Conservation (phyloP, 2,329 filamentous ascomycete genomes). For the Penicillium expansum region DNA sequence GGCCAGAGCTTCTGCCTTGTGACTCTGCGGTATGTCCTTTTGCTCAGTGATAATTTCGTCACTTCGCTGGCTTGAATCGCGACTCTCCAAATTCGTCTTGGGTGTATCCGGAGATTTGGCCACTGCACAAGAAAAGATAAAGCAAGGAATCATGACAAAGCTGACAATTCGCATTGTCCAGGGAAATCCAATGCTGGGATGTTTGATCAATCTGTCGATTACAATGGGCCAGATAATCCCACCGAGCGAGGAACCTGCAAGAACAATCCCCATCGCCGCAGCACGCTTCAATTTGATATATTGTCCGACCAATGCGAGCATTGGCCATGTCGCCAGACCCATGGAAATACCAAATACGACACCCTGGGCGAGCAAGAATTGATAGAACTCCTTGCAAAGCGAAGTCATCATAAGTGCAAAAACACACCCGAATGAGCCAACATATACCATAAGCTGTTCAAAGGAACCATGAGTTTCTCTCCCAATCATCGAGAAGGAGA, state of each 20-base stretch:
- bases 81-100: not conserved
- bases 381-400: conserved; percentile 37
- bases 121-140: conserved; percentile 30
- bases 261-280: conserved; percentile 33
- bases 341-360: conserved; percentile 34
- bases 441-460: conserved; percentile 27
- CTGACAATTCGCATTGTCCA: conserved; percentile 43
- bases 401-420: conserved; percentile 40
- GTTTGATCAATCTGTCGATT: conserved; percentile 31
- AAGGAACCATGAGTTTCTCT: too few species aligned
- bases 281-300: conserved; percentile 31
- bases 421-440: conserved; percentile 28
- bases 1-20: conserved; percentile 4
- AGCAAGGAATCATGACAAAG: conserved; percentile 42
- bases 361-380: conserved; percentile 42
- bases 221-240: conserved; percentile 39
- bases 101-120: conserved; percentile 11
- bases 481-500: too few species aligned
- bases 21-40: not conserved
- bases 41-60: not conserved
- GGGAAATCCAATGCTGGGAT: conserved; percentile 26
- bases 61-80: not conserved
- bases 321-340: conserved; percentile 31
- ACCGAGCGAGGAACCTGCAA: conserved; percentile 36
- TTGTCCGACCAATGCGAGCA: conserved; percentile 31